Base-by-base conservation (phyloP, 352 stramenopile genomes). In the Phytophthora cajani region DNA sequence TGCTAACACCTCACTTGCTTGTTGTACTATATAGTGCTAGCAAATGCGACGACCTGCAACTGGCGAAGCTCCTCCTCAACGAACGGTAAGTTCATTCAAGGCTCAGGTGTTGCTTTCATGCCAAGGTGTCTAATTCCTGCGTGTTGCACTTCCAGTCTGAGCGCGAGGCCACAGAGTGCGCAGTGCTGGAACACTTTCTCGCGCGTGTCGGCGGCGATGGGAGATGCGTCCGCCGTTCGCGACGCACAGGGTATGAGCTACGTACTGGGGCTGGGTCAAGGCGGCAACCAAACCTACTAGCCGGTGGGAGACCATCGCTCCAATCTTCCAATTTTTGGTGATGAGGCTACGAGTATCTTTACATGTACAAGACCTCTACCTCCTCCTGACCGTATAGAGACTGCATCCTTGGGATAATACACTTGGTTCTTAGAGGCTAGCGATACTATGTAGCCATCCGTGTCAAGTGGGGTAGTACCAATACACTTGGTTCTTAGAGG, bases 181-280 rank as follows among this genome's bases (percentile, higher is more conserved):
- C 89, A 96, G 65, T 85, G 84, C 38, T 96, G 89, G 89, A 88
- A 84, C 60, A 80, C 80, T 9, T 95, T 87, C 69, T 93, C 84
- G 33, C 82, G 81, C 42, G 76, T 96, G 30, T 91, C 81, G 9
- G 85, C 81, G 63, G 85, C 81, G 10, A 80, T 89, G 53, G 84
- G 88, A 38, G 89, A 96, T 53, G 62, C 80, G 23, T 88, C 83
- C 19, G 88, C 80, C n/a, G 81, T 95, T 53, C 85, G 87, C 32
- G 87, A 94, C 40, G 89, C 89, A n/a, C 85, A 94, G 72, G 88
- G 80, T 67, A 96, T 96, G 87, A 95, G 89, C 75, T 96, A 95
- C 75, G 89, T 95, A 50, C 79, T 96, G 50, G 89, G 89, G 3
- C 74, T 94, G 38, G 87, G 87, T 8, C 87, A 92, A 70, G 84